Conservation (phyloP, 2,329 filamentous ascomycete species). For the Phaeosphaeriaceae sp. region DNA sequence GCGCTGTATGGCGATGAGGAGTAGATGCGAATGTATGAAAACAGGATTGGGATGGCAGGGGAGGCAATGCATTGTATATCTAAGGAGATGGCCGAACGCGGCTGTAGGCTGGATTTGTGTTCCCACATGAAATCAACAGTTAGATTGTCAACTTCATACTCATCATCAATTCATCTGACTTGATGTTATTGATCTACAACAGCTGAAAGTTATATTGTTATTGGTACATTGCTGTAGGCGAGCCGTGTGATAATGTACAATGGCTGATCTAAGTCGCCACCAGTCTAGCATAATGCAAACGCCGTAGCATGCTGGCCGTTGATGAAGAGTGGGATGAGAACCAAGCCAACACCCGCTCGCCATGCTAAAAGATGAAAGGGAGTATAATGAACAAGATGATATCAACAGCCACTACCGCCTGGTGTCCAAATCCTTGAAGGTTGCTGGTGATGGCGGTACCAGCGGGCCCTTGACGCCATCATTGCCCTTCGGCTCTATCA, state of each 20-base stretch:
- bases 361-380: constrained; percentile 1
- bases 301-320: constrained; percentile 2
- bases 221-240: not conserved
- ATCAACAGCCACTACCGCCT: not conserved
- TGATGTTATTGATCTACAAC: constrained; percentile 2
- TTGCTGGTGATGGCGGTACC: constrained; percentile 39
- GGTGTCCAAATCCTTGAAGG: constrained; percentile 23
- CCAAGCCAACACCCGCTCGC: not conserved
- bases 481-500: constrained; percentile 41
- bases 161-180: not conserved
- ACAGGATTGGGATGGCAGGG: not conserved
- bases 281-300: not conserved
- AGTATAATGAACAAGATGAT: not conserved
- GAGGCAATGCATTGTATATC: constrained; percentile 17
- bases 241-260: not conserved
- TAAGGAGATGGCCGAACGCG: constrained; percentile 8
- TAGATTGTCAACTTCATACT: constrained; percentile 7
- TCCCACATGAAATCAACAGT: not conserved
- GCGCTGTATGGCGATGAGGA: constrained; percentile 58
- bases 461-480: constrained; percentile 44
- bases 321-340: constrained; percentile 4
- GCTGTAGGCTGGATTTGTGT: not conserved
- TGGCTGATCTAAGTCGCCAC: not conserved
- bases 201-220: not conserved
- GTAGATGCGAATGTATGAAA: constrained; percentile 15